These are phyloP conservation scores for Agastache rugosa DNA, from an alignment of 257 asterid genomes.

Conservation along the genomic window DNA sequence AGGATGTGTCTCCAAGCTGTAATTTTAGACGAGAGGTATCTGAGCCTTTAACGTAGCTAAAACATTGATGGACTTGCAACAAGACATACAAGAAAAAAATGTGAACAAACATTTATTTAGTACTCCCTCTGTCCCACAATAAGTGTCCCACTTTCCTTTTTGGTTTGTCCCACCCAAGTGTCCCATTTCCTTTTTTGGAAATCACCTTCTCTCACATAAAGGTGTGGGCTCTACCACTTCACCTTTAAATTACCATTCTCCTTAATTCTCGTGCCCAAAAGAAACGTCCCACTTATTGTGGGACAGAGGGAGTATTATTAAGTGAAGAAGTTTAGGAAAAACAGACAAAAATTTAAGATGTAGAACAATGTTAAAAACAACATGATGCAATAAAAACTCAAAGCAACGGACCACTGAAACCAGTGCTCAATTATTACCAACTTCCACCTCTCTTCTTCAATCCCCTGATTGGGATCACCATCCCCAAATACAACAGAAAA, in stretches of 20 bases:
- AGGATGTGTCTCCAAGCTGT: conserved; percentile 1
- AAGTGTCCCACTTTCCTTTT: no score
- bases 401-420: conserved; percentile 85
- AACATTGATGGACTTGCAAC: conserved; percentile 12
- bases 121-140: no score
- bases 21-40: conserved; percentile 24
- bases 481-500: conserved; percentile 98
- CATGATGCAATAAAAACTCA: conserved; percentile 38
- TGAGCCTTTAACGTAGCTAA: conserved; percentile 31
- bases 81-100: conserved; percentile 14
- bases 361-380: conserved; percentile 29
- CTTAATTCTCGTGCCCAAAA: no score
- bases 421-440: conserved; percentile 95
- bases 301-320: no score
- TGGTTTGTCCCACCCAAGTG: no score
- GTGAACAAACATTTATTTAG: conserved; percentile 13
- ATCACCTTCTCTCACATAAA: no score
- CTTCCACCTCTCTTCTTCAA: conserved; percentile 99
- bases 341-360: conserved; percentile 26
- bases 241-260: no score
- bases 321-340: conserved; percentile 23
- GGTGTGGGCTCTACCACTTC: no score
- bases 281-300: no score
- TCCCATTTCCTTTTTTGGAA: no score
- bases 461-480: conserved; percentile 99